Evolutionary conservation across 2,329 filamentous ascomycete genomes (phyloP), one percentile per base, ranked within the genome.

Genomic region (Epichloe festucae): DNA sequence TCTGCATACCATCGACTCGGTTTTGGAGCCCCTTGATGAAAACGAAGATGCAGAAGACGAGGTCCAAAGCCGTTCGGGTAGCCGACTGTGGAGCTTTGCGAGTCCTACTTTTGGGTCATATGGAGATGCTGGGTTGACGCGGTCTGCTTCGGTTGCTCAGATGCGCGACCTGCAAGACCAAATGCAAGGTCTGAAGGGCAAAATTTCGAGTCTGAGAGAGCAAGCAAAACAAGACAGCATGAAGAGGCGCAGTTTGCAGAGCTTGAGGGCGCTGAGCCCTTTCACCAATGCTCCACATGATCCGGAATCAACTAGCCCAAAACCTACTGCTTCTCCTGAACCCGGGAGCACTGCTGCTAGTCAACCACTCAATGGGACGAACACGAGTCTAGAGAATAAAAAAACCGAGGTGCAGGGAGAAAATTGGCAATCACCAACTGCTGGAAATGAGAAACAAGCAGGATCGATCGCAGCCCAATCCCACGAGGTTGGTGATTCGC

Each of bases 181-280:
- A 64, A 87, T 95, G 78, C 82, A 85, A 52, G 88, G 86, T 50
- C 73, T 95, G 46, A 90, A 89, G 62, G 87, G 86, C 54, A 88
- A 89, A 60, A 89, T 95, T 38, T 90, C 88, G 1, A 85, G 75
- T 15, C 67, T 95, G 42, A 85, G 87, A 59, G 82, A 89, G 55
- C 84, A 88, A 59, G 85, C 87, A 0, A 79, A 85, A 19, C 86
- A 85, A 53, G 89, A 95, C 59, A 89, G 79, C 58, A 67, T 94
- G 60, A 83, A 87, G 60, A 78, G 89, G 48, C 79, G 83, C 51
- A 95, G 87, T 64, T 66, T 90, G 49, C 84, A 88, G 58, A 89
- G 79, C 60, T 67, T 91, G 54, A 79, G 87, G 39, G 85, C 82
- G 1, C 82, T 84, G 0, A 93, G 85, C 61, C 89, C 87, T 0